Conservation (phyloP, 2,329 filamentous ascomycete genomes). For the Fusarium torulosum region DNA sequence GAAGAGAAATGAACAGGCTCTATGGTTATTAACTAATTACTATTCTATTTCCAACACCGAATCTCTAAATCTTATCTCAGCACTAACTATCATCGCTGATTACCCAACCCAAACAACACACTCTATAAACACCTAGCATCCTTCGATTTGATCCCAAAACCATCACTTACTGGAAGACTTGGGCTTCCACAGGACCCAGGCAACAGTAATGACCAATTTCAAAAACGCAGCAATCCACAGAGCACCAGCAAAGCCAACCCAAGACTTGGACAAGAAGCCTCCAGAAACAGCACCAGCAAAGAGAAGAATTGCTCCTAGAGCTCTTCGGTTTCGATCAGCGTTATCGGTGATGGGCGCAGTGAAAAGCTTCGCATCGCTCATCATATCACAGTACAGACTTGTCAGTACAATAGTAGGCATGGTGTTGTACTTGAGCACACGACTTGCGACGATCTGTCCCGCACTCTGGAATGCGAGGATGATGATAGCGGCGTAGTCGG, state of each 20-base stretch:
- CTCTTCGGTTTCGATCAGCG: slow-evolving; percentile 43
- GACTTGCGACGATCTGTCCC: slow-evolving; percentile 45
- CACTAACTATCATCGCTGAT: neutral
- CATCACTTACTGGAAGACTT: slow-evolving; percentile 18
- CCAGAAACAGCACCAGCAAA: slow-evolving; percentile 43
- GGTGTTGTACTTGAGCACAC: slow-evolving; percentile 47
- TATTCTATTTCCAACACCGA: neutral
- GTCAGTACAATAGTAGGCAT: slow-evolving; percentile 48
- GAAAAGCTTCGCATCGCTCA: slow-evolving; percentile 47
- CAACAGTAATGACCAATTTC: slow-evolving; percentile 39
- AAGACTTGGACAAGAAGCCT: slow-evolving; percentile 48
- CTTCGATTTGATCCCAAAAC: too few relatives aligned
- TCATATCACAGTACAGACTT: slow-evolving; percentile 48
- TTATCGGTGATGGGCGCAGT: slow-evolving; percentile 44
- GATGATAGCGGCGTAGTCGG: slow-evolving; percentile 44
- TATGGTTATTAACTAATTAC: neutral
- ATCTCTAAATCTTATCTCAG: neutral
- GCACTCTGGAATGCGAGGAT: slow-evolving; percentile 48
- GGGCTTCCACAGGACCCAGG: slow-evolving; percentile 46
- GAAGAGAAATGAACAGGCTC: neutral
- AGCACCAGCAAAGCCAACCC: slow-evolving; percentile 46
- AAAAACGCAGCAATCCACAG: slow-evolving; percentile 48
- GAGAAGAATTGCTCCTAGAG: slow-evolving; percentile 38
- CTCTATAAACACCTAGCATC: neutral
- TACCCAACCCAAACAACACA: neutral